Evolutionary conservation across 768 basidiomycete genomes (phyloP), one percentile per base, ranked within the genome.

Genomic region (Coprinopsis strossmayeri): DNA sequence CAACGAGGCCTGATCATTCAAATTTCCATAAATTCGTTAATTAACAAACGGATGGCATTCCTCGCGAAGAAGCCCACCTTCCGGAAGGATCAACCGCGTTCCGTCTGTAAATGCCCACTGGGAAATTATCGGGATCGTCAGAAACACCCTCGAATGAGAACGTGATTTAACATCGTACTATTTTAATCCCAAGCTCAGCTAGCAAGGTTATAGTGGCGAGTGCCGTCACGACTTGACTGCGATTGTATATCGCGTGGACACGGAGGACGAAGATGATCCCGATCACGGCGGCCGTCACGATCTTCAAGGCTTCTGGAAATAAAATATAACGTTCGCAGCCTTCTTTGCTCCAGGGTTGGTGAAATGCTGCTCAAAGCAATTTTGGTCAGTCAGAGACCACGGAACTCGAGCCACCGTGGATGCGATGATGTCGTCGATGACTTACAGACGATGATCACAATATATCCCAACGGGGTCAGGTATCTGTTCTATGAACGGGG

Each of bases 71-170:
- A 7, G 35, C 40, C 25, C 34, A 68, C 68, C 64, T 40, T 57
- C 47, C 9, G 68, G 68, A 20, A 69, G 55, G 12, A 52, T 47
- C 18, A 69, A 52, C 27, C 58, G 59, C 1, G 59, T 64, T 11
- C 67, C 68, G 54, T 64, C 63, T 0, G 64, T 68, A 34, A 69
- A 68, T 20, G 68, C 63, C 64, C 65, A 69, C 68, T 69, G 28
- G n/a, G n/a, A n/a, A n/a, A n/a, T n/a, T n/a, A n/a, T n/a, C n/a
- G n/a, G n/a, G n/a, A n/a, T n/a, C n/a, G n/a, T n/a, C n/a, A n/a
- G n/a, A n/a, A n/a, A n/a, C n/a, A n/a, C n/a, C n/a, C n/a, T n/a
- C n/a, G n/a, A n/a, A n/a, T n/a, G n/a, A n/a, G n/a, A n/a, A n/a
- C n/a, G n/a, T n/a, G n/a, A n/a, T n/a, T n/a, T n/a, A 10, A 25